Base-by-base conservation (phyloP, 257 asterid genomes). In the Solanum lycopersicoides region DNA sequence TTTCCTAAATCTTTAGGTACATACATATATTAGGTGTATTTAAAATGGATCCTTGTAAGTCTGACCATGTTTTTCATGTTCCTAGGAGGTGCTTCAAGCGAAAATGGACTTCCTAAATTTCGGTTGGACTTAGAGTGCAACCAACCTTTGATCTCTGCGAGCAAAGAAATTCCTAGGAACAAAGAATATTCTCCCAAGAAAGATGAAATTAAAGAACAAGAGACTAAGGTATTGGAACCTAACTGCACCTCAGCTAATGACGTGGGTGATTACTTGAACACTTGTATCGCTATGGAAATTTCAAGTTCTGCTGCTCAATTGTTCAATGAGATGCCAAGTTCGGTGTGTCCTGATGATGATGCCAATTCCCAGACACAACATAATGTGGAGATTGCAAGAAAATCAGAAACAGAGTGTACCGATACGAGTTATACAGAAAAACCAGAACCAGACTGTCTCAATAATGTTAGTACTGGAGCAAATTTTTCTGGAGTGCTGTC, bases 61-160 rank as follows among this genome's bases (percentile, higher is more conserved):
- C 59, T 85, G 41, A 89, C 35, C 41, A 37, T 50, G 30, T 9
- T 87, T 88, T 86, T 42, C 76, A 41, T 88, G 82, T 71, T 50
- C 12, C 45, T 82, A 82, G 85, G 69, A 93, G 97, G 92, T 86
- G 87, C 90, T 72, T 47, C 93, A 14, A 84, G 65, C 73, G 88
- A 86, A 60, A 85, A 82, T 74, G 90, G 87, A 88, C 42, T 73
- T n/a, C 86, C 92, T 68, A 88, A 68, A 83, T 89, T 65, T 65
- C 86, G 13, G 89, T 85, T 82, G 74, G 89, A 87, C 72, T 56
- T 45, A 53, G 86, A 87, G 56, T 87, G 91, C 74, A 89, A 91
- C 75, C 72, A 20, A 32, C 87, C 47, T 21, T n/a, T 25, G 59
- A 75, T 87, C 23, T 72, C 85, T 20, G 60, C 60, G 9, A 79